Base-by-base conservation (phyloP, 2,329 filamentous ascomycete species). In the Cordyceps javanica region DNA sequence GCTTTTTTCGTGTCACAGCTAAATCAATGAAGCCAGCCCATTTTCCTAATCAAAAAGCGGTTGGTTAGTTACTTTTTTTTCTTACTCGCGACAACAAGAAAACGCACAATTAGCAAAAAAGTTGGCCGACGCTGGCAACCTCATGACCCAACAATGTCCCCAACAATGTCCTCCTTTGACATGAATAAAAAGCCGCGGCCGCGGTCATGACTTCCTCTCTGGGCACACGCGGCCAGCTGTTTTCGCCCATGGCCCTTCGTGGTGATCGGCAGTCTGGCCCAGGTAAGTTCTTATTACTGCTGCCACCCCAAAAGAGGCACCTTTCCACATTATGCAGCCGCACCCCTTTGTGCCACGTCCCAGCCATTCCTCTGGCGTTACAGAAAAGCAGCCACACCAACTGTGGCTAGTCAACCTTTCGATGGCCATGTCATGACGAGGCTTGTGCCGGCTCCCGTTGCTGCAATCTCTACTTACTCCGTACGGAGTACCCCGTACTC, bases 391-490 rank as follows among this genome's bases (percentile, higher is more conserved):
- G 53, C 53, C 53, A 55, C 42, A 41, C 14, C 19, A 42, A 44
- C 30, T 55, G 53, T 55, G 53, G 53, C 53, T 48, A 38, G 42
- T 48, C 30, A 9, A 30, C 25, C 16, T 52, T n/a, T n/a, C 34
- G 32, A 51, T 36, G 36, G 42, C 36, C 19, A 38, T 21, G 14
- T 36, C 30, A 21, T 39, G 51, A 44, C 26, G 39, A 26, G 30
- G 41, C 28, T n/a, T 46, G 41, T 7, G 26, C 50, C 23, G 36
- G 3, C 23, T 26, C 21, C 34, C 48, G 34, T 11, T 23, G n/a
- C n/a, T n/a, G n/a, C n/a, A n/a, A n/a, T n/a, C n/a, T n/a, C n/a
- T n/a, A n/a, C n/a, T n/a, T n/a, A n/a, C n/a, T n/a, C n/a, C n/a
- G n/a, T n/a, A n/a, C n/a, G n/a, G n/a, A n/a, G n/a, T n/a, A n/a